These are phyloP conservation scores for Cicer chorassanicum DNA, from an alignment of 306 rosid genomes.

Conservation along the genomic window DNA sequence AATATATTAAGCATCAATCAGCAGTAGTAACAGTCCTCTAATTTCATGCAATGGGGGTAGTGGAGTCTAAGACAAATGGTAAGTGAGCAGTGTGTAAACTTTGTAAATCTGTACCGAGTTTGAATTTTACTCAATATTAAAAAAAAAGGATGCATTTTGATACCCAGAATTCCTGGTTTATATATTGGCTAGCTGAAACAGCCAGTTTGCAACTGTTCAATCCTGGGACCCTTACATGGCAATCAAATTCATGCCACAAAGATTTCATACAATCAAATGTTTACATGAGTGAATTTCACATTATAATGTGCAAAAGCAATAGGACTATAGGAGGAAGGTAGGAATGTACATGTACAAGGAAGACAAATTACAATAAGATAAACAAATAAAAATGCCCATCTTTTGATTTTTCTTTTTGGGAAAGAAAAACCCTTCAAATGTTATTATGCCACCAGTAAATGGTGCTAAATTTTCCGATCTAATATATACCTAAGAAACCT, in stretches of 20 bases:
- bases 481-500: slow-evolving; percentile 56
- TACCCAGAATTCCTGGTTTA: slow-evolving; percentile 2
- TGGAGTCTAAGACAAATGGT: background rate
- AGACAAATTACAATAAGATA: slow-evolving; percentile 49
- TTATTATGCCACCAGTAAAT: slow-evolving; percentile 53
- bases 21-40: background rate
- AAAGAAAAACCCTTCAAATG: slow-evolving; percentile 54
- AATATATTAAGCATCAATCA: no score
- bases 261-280: slow-evolving; percentile 43
- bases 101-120: no score
- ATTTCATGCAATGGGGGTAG: background rate
- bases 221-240: slow-evolving; percentile 31
- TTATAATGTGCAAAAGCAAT: slow-evolving; percentile 47
- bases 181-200: background rate
- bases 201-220: slow-evolving; percentile 33
- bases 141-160: background rate
- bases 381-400: slow-evolving; percentile 49
- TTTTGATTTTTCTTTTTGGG: slow-evolving; percentile 51
- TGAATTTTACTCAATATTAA: no score
- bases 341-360: slow-evolving; percentile 57
- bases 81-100: no score
- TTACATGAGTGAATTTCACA: slow-evolving; percentile 51
- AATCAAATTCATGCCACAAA: slow-evolving; percentile 35
- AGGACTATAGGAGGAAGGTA: slow-evolving; percentile 60
- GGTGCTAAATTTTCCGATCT: slow-evolving; percentile 56